Base-by-base conservation (phyloP, 2,329 filamentous ascomycete species). In the Eurotiales sp. region DNA sequence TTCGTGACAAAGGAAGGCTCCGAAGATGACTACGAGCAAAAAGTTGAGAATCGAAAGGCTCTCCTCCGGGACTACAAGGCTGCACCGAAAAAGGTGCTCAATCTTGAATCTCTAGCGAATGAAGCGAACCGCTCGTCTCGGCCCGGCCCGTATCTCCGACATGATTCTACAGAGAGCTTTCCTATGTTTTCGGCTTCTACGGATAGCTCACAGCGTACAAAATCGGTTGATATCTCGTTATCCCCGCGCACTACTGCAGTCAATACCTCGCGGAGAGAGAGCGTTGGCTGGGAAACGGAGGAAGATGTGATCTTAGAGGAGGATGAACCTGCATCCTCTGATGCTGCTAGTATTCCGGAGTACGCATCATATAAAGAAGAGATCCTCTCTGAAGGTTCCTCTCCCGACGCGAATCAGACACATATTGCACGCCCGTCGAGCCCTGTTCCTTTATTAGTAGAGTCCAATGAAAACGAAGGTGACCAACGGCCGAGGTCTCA, bases 171-270 rank as follows among this genome's bases (percentile, higher is more conserved):
- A 6, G 82, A 84, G 55, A 84, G 81, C 62, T 84, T 84, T 57
- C 71, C 76, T 19, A 83, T 84, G 77, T 83, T 85, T 56, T 83
- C 80, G 34, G 78, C 79, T n/a, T 82, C 81, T 8, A 78, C 79
- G 1, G 79, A 79, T 55, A 75, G 74, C 53, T 84, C 81, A 5
- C 73, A 78, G 47, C 72, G 68, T 47, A 73, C 72, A 5, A 73
- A 74, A 49, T 83, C 79, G 3, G 68, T 78, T 29, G 76, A 75
- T 17, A 75, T 72, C 23, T 82, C 80, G 0, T 76, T 78, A 36
- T 68, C 66, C 11, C 68, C 69, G 27, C 61, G 58, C 30, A 59
- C 60, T 8, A 63, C 58, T 41, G 50, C 63, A 12, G 61, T 66
- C 39, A 58, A 60, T 34, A 23, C 53, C 23, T 50, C 52, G 10